Evolutionary conservation across 176 grass and related monocot genomes (phyloP).

Genomic region (Triticum timopheevii): DNA sequence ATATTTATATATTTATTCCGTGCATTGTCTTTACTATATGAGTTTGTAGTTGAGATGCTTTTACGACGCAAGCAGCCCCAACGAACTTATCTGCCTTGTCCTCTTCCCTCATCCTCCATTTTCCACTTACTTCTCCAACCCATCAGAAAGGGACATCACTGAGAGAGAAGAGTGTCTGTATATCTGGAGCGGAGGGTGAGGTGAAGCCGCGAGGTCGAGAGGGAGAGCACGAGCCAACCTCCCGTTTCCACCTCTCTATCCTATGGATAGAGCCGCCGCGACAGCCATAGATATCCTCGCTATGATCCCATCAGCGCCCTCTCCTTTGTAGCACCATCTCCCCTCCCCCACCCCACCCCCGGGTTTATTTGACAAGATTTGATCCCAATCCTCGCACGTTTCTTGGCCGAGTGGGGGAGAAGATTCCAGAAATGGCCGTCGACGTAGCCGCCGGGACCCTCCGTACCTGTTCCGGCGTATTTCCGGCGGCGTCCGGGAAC

Average conservation of each 20-base stretch:
- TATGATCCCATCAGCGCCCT: slow-evolving; percentile 39
- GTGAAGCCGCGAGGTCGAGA: background rate
- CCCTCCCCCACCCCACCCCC: background rate
- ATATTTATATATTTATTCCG: no score
- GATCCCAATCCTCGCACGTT: slow-evolving; percentile 15
- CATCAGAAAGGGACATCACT: background rate
- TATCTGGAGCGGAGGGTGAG: slow-evolving; percentile 15
- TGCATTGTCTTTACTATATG: no score
- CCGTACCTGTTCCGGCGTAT: slow-evolving; percentile 44
- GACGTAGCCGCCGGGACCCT: slow-evolving; percentile 39
- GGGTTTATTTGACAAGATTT: slow-evolving; percentile 23
- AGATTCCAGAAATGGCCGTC: slow-evolving; percentile 57
- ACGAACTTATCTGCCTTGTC: slow-evolving; percentile 7
- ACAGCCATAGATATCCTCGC: slow-evolving; percentile 53
- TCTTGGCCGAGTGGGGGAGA: slow-evolving; percentile 31
- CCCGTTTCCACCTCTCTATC: slow-evolving; percentile 1
- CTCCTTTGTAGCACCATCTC: slow-evolving; percentile 42
- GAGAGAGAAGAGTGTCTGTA: background rate
- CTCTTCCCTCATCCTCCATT: background rate
- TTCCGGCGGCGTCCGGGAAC: background rate
- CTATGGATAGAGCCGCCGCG: slow-evolving; percentile 51
- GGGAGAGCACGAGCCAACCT: slow-evolving; percentile 8
- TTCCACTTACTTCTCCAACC: background rate
- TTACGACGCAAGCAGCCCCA: no score
- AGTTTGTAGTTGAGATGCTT: no score